Conservation (phyloP, 352 stramenopile species). For the Elongisporangium anandrum region DNA sequence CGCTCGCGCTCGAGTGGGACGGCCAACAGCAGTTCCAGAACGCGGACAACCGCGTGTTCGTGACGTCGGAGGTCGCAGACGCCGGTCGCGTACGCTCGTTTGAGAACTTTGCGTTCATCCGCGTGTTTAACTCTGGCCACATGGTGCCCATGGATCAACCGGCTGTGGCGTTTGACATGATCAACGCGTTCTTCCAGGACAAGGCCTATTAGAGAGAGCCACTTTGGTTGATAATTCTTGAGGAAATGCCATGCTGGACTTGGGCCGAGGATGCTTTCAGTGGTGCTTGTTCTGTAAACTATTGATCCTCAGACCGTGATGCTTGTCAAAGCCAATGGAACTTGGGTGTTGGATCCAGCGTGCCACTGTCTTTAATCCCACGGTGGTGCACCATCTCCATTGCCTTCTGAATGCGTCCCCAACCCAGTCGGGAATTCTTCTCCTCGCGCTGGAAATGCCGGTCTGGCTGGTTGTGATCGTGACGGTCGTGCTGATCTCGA, state of each 20-base stretch:
- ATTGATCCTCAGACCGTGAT: not conserved
- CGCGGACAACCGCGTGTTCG: slow-evolving; percentile 25
- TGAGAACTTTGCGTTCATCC: slow-evolving; percentile 89
- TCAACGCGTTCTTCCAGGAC: slow-evolving; percentile 87
- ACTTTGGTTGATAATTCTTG: not conserved
- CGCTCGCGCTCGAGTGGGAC: slow-evolving; percentile 89
- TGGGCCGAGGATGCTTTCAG: not conserved
- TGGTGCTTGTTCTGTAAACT: not conserved
- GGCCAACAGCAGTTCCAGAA: slow-evolving; percentile 85
- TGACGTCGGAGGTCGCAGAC: slow-evolving; percentile 15
- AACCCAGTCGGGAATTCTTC: no score
- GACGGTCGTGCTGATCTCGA: not conserved
- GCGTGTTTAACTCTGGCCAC: slow-evolving; percentile 92
- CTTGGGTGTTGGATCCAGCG: not conserved
- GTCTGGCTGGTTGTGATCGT: not conserved
- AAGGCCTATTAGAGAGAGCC: slow-evolving; percentile 25
- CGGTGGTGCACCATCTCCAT: no score
- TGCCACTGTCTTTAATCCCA: not conserved
- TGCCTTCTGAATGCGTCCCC: no score
- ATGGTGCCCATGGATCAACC: slow-evolving; percentile 95
- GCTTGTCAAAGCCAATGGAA: no score
- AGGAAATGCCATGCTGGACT: not conserved
- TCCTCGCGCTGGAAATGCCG: no score
- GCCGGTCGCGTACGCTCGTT: slow-evolving; percentile 45
- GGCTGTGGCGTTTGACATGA: slow-evolving; percentile 86